These are phyloP conservation scores for Beta corolliflora DNA, from an alignment of 179 eudicot genomes.

Conservation along the genomic window DNA sequence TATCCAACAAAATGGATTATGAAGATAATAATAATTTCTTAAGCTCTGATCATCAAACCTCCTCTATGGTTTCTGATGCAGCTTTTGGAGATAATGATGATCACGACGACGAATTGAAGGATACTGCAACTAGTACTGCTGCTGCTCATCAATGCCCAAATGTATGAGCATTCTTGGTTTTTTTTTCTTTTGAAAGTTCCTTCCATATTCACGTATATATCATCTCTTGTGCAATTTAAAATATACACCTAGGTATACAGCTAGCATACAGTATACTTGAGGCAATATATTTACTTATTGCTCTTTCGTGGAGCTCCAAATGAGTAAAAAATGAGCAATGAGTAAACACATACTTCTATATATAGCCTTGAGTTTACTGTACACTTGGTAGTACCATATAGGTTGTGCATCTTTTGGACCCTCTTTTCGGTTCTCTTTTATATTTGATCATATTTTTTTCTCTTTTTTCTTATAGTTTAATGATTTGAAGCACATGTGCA, in stretches of 20 bases:
- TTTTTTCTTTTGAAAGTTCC: too few species aligned
- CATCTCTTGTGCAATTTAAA: too few species aligned
- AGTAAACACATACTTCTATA: too few species aligned
- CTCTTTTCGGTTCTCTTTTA: neutral
- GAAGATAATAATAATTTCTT: neutral
- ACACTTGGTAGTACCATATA: too few species aligned
- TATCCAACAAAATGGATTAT: neutral
- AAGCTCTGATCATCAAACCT: conserved; percentile 4
- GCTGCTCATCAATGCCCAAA: neutral
- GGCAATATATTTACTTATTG: too few species aligned
- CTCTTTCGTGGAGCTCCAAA: too few species aligned
- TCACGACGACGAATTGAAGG: conserved; percentile 35
- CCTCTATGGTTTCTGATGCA: conserved; percentile 18
- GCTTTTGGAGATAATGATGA: neutral
- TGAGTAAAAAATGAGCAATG: too few species aligned
- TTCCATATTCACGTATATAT: too few species aligned
- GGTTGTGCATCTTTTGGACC: neutral
- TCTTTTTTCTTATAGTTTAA: conserved; percentile 3
- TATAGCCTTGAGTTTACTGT: too few species aligned
- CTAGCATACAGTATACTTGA: too few species aligned
- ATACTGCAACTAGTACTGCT: conserved; percentile 34
- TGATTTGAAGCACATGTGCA: conserved; percentile 17
- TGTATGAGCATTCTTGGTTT: neutral
- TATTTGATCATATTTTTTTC: neutral
- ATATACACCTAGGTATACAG: too few species aligned